Evolutionary conservation across 2,329 filamentous ascomycete genomes (phyloP), one percentile per base, ranked within the genome.

Genomic region (Thielaviopsis ethacetica): DNA sequence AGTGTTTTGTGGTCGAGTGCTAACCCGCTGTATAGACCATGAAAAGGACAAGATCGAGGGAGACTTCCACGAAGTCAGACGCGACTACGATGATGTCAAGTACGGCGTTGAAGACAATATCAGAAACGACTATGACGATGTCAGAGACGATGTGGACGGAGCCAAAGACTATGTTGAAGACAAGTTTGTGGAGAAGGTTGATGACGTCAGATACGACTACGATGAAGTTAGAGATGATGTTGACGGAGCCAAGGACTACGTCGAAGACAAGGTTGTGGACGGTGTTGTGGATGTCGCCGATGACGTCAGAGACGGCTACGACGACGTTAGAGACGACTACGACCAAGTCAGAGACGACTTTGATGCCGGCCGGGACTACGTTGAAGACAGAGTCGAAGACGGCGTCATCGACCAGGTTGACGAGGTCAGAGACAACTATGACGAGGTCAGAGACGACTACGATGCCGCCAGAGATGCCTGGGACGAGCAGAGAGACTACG

Each of bases 161-260:
- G 65, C 67, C 55, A 66, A 64, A 53, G 64, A 65, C 44, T 49
- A n/a, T n/a, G n/a, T 49, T 49, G 27, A 55, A 59, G 63, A 63
- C 44, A 59, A 62, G 19, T 59, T 59, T 34, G 61, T 63, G 21
- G 63, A 66, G 5, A 62, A 63, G 54, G 58, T 61, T 49, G 55
- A 61, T 22, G 53, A 58, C 30, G 30, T 34, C 10, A 34, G 7
- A 34, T 9, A 34, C 6, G 30, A 34, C 30, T 34, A 34, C 30
- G 30, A 54, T 15, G 27, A 54, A 15, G 22, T 27, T 10, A 30
- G 60, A 66, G 55, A 49, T 7, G 44, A 49, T 10, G 44, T 49
- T 21, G 44, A 21, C 17, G n/a, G 15, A 3, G 44, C n/a, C n/a
- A 21, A 21, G 10, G 17, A 49, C 44, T 19, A 49, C 21, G 44